A percentile compares a stretch with the other conserved stretches of the same genome.
These are phyloP conservation scores for Paraglomus occultum DNA, from an alignment of 192 early-diverging fungal species.

Conservation along the genomic window DNA sequence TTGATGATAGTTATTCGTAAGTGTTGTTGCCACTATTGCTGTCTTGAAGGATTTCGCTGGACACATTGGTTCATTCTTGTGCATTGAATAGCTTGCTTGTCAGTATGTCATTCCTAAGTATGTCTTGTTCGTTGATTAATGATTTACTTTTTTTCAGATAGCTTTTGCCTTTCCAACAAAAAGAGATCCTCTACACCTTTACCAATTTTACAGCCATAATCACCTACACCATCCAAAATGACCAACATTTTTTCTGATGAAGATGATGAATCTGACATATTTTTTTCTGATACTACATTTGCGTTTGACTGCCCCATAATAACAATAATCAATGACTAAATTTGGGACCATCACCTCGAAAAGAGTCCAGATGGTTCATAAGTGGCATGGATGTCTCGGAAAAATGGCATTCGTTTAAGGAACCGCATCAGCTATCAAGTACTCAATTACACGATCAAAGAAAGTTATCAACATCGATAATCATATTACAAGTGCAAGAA, in stretches of 20 bases:
- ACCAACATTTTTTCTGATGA: neutral
- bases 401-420: conserved; percentile 24
- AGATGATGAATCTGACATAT: neutral
- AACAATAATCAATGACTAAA: conserved; percentile 29
- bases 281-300: conserved; percentile 4
- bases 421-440: conserved; percentile 14
- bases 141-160: too few species aligned
- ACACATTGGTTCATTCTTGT: too few species aligned
- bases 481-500: conserved; percentile 7
- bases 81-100: too few species aligned
- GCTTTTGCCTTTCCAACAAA: too few species aligned
- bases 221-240: too few species aligned
- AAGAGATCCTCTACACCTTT: too few species aligned
- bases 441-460: conserved; percentile 1
- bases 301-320: conserved; percentile 23
- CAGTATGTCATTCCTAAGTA: too few species aligned
- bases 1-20: too few species aligned
- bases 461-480: neutral
- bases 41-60: too few species aligned
- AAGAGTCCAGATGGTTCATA: conserved; percentile 28
- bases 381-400: conserved; percentile 16
- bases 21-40: too few species aligned
- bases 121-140: too few species aligned
- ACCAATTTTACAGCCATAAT: too few species aligned
- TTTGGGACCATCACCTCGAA: conserved; percentile 17